phyloP scores from a whole-genome alignment of 2,329 filamentous ascomycete genomes.

The Ilyonectria mors-panacis region DNA sequence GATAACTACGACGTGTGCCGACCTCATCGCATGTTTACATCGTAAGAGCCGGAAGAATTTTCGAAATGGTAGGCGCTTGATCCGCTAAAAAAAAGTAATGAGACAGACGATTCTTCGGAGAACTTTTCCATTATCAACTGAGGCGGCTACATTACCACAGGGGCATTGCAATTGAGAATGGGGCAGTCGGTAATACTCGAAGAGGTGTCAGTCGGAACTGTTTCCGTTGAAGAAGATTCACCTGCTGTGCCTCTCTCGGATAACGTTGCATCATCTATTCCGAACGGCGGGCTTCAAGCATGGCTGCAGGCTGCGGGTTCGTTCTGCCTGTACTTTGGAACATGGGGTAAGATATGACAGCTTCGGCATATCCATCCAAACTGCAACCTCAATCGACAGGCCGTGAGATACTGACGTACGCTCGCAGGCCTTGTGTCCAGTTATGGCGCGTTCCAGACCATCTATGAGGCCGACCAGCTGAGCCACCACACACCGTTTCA shows the following conservation, averaged over 20 bases:
- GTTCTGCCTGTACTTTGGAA: conserved; percentile 44
- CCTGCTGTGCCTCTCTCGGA: neutral
- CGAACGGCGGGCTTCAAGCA: conserved; percentile 38
- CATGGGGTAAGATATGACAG: conserved; percentile 39
- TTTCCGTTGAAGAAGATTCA: neutral
- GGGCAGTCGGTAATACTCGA: neutral
- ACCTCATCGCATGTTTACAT: neutral
- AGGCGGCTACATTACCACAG: neutral
- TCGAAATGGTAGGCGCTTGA: neutral
- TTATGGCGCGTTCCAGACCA: conserved; percentile 45
- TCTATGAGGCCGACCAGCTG: conserved; percentile 39
- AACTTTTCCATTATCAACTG: neutral
- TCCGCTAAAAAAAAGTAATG: neutral
- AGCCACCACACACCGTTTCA: conserved; percentile 31
- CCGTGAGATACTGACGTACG: neutral
- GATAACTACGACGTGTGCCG: neutral
- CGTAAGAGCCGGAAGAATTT: neutral
- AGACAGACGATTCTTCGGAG: neutral
- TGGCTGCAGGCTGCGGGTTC: conserved; percentile 43
- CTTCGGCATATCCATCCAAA: neutral
- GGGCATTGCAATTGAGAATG: neutral
- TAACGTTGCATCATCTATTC: neutral
- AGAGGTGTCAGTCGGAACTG: conserved; percentile 6
- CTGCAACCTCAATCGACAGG: neutral
- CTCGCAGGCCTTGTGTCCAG: conserved; percentile 41